These are phyloP conservation scores for Plasmodium vinckei DNA, from an alignment of 169 alveolate genomes.

Conservation along the genomic window DNA sequence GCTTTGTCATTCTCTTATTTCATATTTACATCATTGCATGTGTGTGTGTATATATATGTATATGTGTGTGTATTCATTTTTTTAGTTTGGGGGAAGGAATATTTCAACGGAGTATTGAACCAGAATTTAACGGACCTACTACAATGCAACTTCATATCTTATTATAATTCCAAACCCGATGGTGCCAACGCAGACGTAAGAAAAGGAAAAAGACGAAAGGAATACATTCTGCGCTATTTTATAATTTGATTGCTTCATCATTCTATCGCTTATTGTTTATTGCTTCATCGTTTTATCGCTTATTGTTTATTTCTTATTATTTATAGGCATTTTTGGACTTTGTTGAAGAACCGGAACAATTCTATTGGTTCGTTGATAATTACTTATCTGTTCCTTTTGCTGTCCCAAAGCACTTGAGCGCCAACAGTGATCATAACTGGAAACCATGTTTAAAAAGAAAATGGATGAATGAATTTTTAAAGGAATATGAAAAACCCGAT, in stretches of 20 bases:
- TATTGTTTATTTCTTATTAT: neutral
- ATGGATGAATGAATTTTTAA: constrained; percentile 66
- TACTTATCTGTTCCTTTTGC: constrained; percentile 53
- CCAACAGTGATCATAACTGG: neutral
- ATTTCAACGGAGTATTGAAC: constrained; percentile 20
- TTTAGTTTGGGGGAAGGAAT: constrained; percentile 21
- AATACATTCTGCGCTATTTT: too few relatives aligned
- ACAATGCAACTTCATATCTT: constrained; percentile 38
- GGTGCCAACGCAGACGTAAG: constrained; percentile 57
- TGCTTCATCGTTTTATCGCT: neutral
- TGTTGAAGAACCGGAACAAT: constrained; percentile 70
- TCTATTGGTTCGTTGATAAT: constrained; percentile 61
- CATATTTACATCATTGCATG: neutral
- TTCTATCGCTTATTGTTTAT: neutral
- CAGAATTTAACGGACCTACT: constrained; percentile 34
- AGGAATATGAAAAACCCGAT: constrained; percentile 48
- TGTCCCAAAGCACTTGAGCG: constrained; percentile 15
- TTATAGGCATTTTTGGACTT: constrained; percentile 66
- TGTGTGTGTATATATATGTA: neutral
- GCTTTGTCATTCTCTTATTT: neutral
- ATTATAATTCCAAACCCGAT: constrained; percentile 21
- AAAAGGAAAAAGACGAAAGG: neutral
- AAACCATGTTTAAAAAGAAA: constrained; percentile 14
- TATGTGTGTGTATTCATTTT: constrained; percentile 3
- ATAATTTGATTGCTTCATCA: neutral